Conservation (phyloP, 2,329 filamentous ascomycete genomes). For the Colletotrichum acutatum region DNA sequence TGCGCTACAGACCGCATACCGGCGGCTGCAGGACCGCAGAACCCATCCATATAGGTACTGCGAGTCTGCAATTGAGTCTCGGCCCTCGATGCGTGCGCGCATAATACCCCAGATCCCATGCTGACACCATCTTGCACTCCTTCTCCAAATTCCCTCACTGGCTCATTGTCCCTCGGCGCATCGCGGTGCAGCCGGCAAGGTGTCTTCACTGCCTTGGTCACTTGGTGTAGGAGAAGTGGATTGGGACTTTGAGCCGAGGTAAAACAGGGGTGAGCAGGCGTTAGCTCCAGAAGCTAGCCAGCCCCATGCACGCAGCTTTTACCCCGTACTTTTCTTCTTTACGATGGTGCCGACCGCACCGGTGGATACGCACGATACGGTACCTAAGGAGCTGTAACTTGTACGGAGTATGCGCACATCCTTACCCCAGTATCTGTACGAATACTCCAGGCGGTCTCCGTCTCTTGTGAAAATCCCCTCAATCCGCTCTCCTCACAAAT, state of each 20-base stretch:
- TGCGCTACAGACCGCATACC: not conserved
- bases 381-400: too few species aligned
- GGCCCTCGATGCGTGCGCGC: not conserved
- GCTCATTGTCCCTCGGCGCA: slow-evolving; percentile 13
- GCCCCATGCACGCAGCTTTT: not conserved
- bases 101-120: not conserved
- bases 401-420: too few species aligned
- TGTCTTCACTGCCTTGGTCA: not conserved
- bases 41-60: too few species aligned
- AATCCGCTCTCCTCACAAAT: not conserved
- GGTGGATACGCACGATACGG: not conserved
- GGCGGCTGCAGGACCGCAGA: too few species aligned
- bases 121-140: not conserved
- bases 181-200: not conserved
- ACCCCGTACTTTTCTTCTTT: not conserved
- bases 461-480: too few species aligned
- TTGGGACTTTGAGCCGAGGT: slow-evolving; percentile 21
- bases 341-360: not conserved
- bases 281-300: not conserved
- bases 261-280: slow-evolving; percentile 5
- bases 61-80: not conserved
- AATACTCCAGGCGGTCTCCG: too few species aligned
- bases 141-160: not conserved
- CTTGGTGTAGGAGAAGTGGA: not conserved
- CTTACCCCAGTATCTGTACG: too few species aligned